Conservation (phyloP, 768 basidiomycete species). For the Mrakia hoshinonis region DNA sequence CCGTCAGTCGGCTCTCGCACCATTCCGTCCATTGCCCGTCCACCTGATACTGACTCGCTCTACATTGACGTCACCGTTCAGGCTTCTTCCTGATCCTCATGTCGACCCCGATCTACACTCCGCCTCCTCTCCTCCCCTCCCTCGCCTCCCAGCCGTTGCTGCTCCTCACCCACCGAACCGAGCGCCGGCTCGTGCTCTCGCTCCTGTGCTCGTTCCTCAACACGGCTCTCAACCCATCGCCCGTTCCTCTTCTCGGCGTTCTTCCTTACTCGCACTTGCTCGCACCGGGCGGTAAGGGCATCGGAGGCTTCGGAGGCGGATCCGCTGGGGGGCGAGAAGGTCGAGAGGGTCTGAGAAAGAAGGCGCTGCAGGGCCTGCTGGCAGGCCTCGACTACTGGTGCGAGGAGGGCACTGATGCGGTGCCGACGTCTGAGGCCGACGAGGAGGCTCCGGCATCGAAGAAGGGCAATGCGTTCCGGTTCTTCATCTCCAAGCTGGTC, state of each 20-base stretch:
- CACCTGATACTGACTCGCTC: background rate
- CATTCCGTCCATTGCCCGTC: too few relatives aligned
- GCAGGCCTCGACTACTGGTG: constrained; percentile 39
- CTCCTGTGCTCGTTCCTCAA: constrained; percentile 88
- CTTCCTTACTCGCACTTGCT: constrained; percentile 49
- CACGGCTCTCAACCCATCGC: constrained; percentile 48
- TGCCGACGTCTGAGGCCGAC: constrained; percentile 67
- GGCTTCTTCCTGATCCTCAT: constrained; percentile 70
- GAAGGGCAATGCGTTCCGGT: constrained; percentile 61
- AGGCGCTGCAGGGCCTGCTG: constrained; percentile 66
- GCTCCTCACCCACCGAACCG: constrained; percentile 49
- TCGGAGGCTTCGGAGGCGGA: constrained; percentile 10
- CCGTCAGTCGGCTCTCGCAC: constrained; percentile 42
- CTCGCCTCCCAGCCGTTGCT: constrained; percentile 66
- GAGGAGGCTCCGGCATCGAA: background rate
- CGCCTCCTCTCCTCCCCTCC: constrained; percentile 58
- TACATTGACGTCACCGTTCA: constrained; percentile 18
- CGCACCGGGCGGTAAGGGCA: constrained; percentile 4
- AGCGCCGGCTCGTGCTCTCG: constrained; percentile 61
- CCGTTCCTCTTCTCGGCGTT: constrained; percentile 15
- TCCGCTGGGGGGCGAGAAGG: background rate
- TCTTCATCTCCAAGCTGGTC: constrained; percentile 83
- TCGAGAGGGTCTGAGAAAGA: constrained; percentile 33
- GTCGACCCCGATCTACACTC: constrained; percentile 80
- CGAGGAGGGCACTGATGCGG: constrained; percentile 50